Percentiles rank a stretch among this genome's conserved stretches.
phyloP scores from a whole-genome alignment of 805 yeast species.

The Kluyveromyces lactis region DNA sequence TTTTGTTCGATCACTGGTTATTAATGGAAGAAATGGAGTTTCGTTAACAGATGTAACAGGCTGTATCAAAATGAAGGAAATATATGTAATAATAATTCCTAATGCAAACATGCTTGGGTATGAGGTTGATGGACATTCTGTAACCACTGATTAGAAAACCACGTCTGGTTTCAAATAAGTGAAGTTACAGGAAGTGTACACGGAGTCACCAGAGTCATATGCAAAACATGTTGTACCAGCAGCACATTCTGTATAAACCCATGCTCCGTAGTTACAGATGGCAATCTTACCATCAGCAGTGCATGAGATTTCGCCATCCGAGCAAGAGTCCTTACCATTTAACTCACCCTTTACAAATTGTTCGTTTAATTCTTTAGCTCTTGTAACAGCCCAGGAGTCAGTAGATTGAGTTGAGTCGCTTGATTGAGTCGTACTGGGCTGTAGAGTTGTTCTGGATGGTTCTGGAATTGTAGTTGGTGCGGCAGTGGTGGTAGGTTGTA shows the following conservation, averaged over 20 bases:
- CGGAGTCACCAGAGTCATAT: constrained; percentile 34
- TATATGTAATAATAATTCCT: no score
- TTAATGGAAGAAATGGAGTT: no score
- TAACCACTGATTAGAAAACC: background rate
- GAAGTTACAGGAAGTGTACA: constrained; percentile 43
- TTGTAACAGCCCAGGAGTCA: constrained; percentile 30
- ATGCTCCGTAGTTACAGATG: constrained; percentile 46
- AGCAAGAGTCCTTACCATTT: constrained; percentile 38
- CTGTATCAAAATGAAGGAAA: no score
- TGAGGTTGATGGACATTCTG: no score
- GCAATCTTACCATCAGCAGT: constrained; percentile 43
- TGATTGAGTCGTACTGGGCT: constrained; percentile 8
- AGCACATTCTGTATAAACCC: constrained; percentile 55
- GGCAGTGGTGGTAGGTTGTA: constrained; percentile 3
- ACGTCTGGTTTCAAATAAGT: constrained; percentile 4
- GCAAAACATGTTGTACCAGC: constrained; percentile 58
- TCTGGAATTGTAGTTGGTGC: constrained; percentile 6
- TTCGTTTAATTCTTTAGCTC: constrained; percentile 38
- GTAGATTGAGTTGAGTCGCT: constrained; percentile 13
- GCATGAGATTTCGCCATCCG: constrained; percentile 47
- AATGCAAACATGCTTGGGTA: no score
- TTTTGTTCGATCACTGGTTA: no score
- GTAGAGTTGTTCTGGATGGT: constrained; percentile 6
- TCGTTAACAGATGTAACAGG: no score
- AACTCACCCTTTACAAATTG: constrained; percentile 36